A percentile compares a stretch with the other conserved stretches of the same genome.
phyloP scores from a whole-genome alignment of 129 eudicot genomes.

The Pulicaria dysenterica region DNA sequence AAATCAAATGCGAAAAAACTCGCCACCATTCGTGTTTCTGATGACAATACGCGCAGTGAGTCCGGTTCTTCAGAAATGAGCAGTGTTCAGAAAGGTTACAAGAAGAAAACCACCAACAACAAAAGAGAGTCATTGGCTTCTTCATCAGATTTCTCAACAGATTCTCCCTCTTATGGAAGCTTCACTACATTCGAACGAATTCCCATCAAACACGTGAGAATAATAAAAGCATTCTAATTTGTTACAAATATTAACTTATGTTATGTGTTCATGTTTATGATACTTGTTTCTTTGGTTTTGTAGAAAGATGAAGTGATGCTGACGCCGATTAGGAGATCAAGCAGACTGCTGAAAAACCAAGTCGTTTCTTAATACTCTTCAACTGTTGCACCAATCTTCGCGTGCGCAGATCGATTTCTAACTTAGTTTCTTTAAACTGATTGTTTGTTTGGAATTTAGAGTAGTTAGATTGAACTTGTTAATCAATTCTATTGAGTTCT shows the following conservation, averaged over 20 bases:
- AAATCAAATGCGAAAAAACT: conserved; percentile 8
- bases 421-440: conserved; percentile 29
- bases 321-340: conserved; percentile 93
- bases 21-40: conserved; percentile 25
- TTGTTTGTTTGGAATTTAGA: conserved; percentile 5
- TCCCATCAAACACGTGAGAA: conserved; percentile 65
- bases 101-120: conserved; percentile 42
- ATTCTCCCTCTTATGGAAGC: conserved; percentile 88
- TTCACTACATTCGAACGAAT: conserved; percentile 80
- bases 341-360: conserved; percentile 65
- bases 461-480: conserved; percentile 21
- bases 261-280: not conserved
- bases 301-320: conserved; percentile 73
- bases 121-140: conserved; percentile 78
- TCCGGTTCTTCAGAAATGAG: conserved; percentile 70
- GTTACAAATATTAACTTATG: not conserved
- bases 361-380: conserved; percentile 48
- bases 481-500: conserved; percentile 19
- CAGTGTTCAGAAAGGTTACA: conserved; percentile 56
- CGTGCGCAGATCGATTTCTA: conserved; percentile 25
- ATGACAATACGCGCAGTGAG: conserved; percentile 41
- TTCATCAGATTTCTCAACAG: conserved; percentile 58
- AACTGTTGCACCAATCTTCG: conserved; percentile 21
- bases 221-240: too few relatives aligned
- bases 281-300: conserved; percentile 41